Evolutionary conservation across 139 green algal species (phyloP).

Genomic region (Chlorella sp.): DNA sequence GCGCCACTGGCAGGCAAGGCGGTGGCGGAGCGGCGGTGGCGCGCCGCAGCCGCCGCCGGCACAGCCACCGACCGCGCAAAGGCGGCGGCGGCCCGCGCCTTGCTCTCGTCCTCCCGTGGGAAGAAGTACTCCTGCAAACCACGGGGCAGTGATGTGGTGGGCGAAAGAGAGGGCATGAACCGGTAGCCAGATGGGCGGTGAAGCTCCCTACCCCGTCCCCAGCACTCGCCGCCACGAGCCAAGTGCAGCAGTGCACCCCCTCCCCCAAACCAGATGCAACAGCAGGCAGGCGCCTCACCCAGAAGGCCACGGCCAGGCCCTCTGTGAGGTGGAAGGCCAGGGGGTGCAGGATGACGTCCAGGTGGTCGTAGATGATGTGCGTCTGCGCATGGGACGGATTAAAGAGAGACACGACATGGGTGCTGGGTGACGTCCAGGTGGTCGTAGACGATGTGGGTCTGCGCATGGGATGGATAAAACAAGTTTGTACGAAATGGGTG

Average conservation of each 20-base stretch:
- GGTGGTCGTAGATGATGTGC: constrained; percentile 67
- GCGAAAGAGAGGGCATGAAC: too few species aligned
- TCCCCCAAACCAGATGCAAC: too few species aligned
- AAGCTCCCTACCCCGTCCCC: too few species aligned
- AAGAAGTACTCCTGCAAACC: constrained; percentile 69
- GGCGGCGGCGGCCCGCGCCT: constrained; percentile 26
- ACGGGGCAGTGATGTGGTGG: background rate
- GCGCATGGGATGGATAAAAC: background rate
- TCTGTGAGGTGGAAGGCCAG: constrained; percentile 70
- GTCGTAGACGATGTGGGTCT: constrained; percentile 65
- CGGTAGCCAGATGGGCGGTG: too few species aligned
- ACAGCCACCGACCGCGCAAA: constrained; percentile 27
- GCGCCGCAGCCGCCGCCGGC: background rate
- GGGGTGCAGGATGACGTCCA: constrained; percentile 75
- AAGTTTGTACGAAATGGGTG: constrained; percentile 34
- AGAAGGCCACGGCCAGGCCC: constrained; percentile 54
- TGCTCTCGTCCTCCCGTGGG: constrained; percentile 52
- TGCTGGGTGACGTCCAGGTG: constrained; percentile 74
- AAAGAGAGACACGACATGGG: background rate
- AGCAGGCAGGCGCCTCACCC: constrained; percentile 33
- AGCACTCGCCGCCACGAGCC: too few species aligned
- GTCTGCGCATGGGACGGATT: constrained; percentile 18
- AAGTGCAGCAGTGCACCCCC: constrained; percentile 56
- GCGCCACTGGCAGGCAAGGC: background rate
- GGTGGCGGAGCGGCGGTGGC: constrained; percentile 25